phyloP scores from a whole-genome alignment of 2,329 filamentous ascomycete species.

The Penicillium sp. region DNA sequence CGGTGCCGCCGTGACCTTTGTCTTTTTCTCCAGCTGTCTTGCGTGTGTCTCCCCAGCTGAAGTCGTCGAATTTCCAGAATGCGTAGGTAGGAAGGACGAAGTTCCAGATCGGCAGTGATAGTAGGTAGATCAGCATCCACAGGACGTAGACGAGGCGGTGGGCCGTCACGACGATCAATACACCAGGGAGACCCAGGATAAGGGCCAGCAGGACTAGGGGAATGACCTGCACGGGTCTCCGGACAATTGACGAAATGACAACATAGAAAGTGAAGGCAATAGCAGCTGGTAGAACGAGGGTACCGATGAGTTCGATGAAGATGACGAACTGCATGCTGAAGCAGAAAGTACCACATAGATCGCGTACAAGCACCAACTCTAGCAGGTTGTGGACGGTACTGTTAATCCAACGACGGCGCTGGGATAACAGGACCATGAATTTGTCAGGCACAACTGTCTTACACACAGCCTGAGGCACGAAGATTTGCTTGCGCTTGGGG shows the following conservation, averaged over 20 bases:
- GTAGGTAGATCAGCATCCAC: slow-evolving; percentile 95
- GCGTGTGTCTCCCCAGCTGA: slow-evolving; percentile 96
- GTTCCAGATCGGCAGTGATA: slow-evolving; percentile 95
- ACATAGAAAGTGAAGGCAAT: slow-evolving; percentile 97
- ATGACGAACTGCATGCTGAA: slow-evolving; percentile 99
- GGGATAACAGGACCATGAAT: slow-evolving; percentile 87
- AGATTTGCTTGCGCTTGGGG: slow-evolving; percentile 97
- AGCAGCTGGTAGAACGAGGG: slow-evolving; percentile 87
- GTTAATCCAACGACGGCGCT: slow-evolving; percentile 98
- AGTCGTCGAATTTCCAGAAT: slow-evolving; percentile 99
- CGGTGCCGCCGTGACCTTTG: slow-evolving; percentile 73
- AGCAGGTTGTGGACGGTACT: slow-evolving; percentile 98
- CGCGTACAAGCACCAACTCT: slow-evolving; percentile 90
- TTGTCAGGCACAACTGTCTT: slow-evolving; percentile 94
- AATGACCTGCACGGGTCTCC: slow-evolving; percentile 73
- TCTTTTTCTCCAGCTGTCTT: slow-evolving; percentile 91
- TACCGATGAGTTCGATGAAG: slow-evolving; percentile 90
- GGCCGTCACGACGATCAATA: slow-evolving; percentile 88
- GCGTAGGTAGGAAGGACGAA: slow-evolving; percentile 90
- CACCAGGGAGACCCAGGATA: slow-evolving; percentile 86
- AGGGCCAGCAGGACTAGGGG: slow-evolving; percentile 82
- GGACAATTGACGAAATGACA: slow-evolving; percentile 78
- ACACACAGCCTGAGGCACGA: slow-evolving; percentile 96
- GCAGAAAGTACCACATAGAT: slow-evolving; percentile 97
- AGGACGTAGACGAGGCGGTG: slow-evolving; percentile 86